Conservation (phyloP, 192 early-diverging fungal species). For the Backusella tarrabulga region DNA sequence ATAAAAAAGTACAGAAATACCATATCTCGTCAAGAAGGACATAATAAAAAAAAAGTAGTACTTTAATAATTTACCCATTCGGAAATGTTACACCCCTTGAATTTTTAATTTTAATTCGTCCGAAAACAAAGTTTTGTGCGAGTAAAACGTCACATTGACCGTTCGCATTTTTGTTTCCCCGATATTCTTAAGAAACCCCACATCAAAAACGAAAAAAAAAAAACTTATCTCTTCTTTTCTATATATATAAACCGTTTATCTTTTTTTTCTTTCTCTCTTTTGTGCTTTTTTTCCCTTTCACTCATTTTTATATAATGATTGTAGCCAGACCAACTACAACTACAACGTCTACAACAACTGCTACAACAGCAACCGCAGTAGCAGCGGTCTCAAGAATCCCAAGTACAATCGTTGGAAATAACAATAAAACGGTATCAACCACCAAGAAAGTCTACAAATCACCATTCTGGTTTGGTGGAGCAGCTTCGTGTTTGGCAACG, state of each 20-base stretch:
- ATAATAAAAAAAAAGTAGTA: background rate
- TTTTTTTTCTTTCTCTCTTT: background rate
- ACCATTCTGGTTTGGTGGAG: conserved; percentile 42
- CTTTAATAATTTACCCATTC: conserved; percentile 1
- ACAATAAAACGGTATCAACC: background rate
- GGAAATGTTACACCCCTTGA: conserved; percentile 5
- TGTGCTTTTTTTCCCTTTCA: background rate
- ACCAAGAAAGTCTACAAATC: background rate
- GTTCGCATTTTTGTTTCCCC: conserved; percentile 7
- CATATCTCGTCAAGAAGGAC: background rate
- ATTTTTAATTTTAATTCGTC: conserved; percentile 9
- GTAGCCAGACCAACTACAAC: background rate
- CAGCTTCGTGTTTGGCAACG: conserved; percentile 53
- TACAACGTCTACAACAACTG: background rate
- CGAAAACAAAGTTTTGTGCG: conserved; percentile 4
- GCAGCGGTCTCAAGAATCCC: background rate
- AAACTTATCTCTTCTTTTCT: background rate
- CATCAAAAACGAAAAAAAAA: background rate
- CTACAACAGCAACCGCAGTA: background rate
- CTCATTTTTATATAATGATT: conserved; percentile 8
- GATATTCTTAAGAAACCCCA: background rate
- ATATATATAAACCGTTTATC: background rate
- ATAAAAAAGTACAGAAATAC: background rate
- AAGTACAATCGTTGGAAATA: background rate
- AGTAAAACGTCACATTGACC: conserved; percentile 7